phyloP scores from a whole-genome alignment of 805 yeast genomes.

The Wickerhamiella musiphila region DNA sequence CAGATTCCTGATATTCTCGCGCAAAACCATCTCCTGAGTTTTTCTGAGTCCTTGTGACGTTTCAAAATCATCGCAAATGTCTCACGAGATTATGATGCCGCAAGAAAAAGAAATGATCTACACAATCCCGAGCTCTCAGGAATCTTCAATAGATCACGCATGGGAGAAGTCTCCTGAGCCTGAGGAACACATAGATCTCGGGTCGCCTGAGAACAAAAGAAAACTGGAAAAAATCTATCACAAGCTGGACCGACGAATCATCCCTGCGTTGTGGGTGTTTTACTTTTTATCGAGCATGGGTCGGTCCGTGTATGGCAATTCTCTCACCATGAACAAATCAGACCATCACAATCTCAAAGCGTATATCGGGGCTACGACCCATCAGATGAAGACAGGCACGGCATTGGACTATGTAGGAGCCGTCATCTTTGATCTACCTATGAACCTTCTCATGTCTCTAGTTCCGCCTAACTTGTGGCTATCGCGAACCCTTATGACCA shows the following conservation, averaged over 20 bases:
- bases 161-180: no score
- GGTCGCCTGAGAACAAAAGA: no score
- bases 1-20: no score
- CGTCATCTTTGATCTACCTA: conserved; percentile 73
- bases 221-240: conserved; percentile 28
- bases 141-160: no score
- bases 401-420: conserved; percentile 73
- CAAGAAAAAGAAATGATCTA: no score
- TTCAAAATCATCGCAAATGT: no score
- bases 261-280: conserved; percentile 68
- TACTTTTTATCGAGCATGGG: conserved; percentile 72
- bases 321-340: conserved; percentile 59
- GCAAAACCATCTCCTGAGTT: no score
- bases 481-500: conserved; percentile 55
- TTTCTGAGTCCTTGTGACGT: no score
- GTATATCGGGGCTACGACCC: conserved; percentile 32
- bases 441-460: conserved; percentile 67
- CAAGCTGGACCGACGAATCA: conserved; percentile 49
- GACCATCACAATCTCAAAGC: conserved; percentile 43
- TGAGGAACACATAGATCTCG: no score
- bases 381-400: conserved; percentile 53
- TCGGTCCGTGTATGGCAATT: conserved; percentile 57
- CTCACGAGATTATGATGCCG: no score
- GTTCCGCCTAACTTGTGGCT: conserved; percentile 77
- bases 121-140: no score